These are phyloP conservation scores for Penicillium taxi DNA, from an alignment of 495 filamentous ascomycete genomes.

Conservation along the genomic window DNA sequence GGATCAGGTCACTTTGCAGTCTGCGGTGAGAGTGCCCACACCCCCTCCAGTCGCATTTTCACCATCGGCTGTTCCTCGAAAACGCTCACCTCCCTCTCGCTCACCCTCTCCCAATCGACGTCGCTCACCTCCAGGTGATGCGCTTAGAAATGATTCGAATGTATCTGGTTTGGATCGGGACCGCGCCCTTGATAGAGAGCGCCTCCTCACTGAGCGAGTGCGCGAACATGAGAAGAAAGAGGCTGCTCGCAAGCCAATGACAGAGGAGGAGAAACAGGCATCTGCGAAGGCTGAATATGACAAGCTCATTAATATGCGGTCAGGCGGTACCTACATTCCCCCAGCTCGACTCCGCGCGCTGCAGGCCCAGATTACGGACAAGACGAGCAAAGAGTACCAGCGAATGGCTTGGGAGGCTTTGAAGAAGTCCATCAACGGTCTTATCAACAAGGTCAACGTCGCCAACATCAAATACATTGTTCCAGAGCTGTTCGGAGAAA, in stretches of 20 bases:
- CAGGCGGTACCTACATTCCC: slow-evolving; percentile 92
- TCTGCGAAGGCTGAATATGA: slow-evolving; percentile 85
- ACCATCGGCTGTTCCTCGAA: slow-evolving; percentile 45
- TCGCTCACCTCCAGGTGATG: slow-evolving; percentile 47
- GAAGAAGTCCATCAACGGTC: slow-evolving; percentile 97
- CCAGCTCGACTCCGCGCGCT: slow-evolving; percentile 84
- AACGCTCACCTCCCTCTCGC: slow-evolving; percentile 54
- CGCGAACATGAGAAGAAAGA: slow-evolving; percentile 47
- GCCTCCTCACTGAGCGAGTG: slow-evolving; percentile 53
- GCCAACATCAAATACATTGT: slow-evolving; percentile 97
- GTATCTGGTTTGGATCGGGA: slow-evolving; percentile 47
- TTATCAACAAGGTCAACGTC: slow-evolving; percentile 98
- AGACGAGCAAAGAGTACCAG: slow-evolving; percentile 93
- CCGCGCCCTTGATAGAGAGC: slow-evolving; percentile 52
- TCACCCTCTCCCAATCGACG: slow-evolving; percentile 58
- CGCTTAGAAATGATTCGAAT: slow-evolving; percentile 25
- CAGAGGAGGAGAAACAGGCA: slow-evolving; percentile 76
- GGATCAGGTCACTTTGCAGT: slow-evolving; percentile 49
- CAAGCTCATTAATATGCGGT: slow-evolving; percentile 80
- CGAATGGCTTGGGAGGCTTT: slow-evolving; percentile 98
- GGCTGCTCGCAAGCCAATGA: slow-evolving; percentile 50
- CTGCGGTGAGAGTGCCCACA: slow-evolving; percentile 60
- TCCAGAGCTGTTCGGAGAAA: slow-evolving; percentile 90
- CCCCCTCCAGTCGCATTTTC: slow-evolving; percentile 51
- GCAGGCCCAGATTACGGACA: slow-evolving; percentile 94